Conservation (phyloP, 345 rosid species). For the Gossypium bickii region DNA sequence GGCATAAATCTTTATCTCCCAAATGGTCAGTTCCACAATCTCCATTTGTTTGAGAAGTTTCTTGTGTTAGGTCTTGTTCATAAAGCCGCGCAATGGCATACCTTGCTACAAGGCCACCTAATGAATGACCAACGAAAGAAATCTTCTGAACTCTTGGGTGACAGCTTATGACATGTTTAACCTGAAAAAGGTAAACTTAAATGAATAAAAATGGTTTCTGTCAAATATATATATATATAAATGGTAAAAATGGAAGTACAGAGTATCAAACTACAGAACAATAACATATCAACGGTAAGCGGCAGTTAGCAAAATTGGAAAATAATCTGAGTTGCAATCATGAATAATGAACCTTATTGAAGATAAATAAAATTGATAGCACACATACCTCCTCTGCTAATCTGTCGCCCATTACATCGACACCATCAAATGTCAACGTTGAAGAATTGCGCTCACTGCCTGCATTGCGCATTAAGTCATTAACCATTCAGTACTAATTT, state of each 20-base stretch:
- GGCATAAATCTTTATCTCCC: conserved; percentile 20
- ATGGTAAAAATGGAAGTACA: neutral
- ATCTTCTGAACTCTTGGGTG: conserved; percentile 60
- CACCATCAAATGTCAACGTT: conserved; percentile 69
- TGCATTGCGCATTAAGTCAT: conserved; percentile 32
- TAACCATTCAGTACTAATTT: conserved; percentile 9
- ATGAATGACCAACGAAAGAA: conserved; percentile 80
- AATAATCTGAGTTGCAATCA: neutral
- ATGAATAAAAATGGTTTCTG: too few relatives aligned
- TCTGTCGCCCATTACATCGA: conserved; percentile 86
- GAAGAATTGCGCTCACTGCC: conserved; percentile 66
- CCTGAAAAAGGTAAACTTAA: conserved; percentile 40
- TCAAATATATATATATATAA: too few relatives aligned
- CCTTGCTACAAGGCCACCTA: conserved; percentile 85
- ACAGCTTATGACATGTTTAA: conserved; percentile 44
- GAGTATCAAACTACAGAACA: neutral
- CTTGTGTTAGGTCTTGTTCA: conserved; percentile 28
- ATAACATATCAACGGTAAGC: neutral
- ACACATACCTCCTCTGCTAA: conserved; percentile 70
- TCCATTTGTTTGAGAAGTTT: conserved; percentile 36
- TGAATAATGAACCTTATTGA: neutral
- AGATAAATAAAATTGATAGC: conserved; percentile 10
- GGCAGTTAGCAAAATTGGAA: neutral
- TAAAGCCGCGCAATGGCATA: conserved; percentile 83
- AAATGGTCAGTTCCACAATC: conserved; percentile 21